Conservation (phyloP, 176 grass and related monocot genomes). For the Miscanthus lutarioriparius region DNA sequence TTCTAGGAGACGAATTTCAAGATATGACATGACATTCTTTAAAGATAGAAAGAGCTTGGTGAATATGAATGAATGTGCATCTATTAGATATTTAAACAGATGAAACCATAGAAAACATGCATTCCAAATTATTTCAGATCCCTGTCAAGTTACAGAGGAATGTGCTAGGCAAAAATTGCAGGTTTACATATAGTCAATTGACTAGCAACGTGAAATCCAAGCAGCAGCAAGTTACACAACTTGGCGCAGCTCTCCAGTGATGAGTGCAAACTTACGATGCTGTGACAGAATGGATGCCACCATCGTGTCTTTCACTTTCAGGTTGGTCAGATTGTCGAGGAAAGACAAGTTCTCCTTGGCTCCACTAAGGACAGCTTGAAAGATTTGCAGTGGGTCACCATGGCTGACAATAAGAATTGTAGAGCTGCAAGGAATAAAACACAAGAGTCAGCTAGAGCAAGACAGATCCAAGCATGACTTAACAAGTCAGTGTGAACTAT, state of each 20-base stretch:
- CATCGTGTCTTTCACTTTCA: conserved; percentile 31
- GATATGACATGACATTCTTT: no score
- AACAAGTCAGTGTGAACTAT: not conserved
- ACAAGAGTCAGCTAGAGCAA: not conserved
- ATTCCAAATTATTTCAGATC: not conserved
- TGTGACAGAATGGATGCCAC: conserved; percentile 48
- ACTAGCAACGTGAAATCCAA: not conserved
- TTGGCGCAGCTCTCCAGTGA: conserved; percentile 65
- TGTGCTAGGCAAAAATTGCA: not conserved
- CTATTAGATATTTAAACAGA: not conserved
- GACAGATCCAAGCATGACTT: not conserved
- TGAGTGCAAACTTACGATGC: conserved; percentile 68
- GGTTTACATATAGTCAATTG: not conserved
- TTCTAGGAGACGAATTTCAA: not conserved
- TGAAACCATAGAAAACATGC: not conserved
- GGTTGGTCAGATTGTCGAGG: conserved; percentile 2
- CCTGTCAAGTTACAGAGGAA: not conserved
- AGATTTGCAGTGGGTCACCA: conserved; percentile 86
- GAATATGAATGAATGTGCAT: not conserved
- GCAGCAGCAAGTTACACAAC: conserved; percentile 35
- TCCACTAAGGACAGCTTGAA: conserved; percentile 67
- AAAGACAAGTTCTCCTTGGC: conserved; percentile 54
- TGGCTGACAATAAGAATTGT: conserved; percentile 74
- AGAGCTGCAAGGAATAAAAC: conserved; percentile 44
- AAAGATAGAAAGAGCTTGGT: not conserved